Evolutionary conservation across 805 yeast genomes (phyloP), one percentile per base, ranked within the genome.

Genomic region (Saturnispora quitensis): DNA sequence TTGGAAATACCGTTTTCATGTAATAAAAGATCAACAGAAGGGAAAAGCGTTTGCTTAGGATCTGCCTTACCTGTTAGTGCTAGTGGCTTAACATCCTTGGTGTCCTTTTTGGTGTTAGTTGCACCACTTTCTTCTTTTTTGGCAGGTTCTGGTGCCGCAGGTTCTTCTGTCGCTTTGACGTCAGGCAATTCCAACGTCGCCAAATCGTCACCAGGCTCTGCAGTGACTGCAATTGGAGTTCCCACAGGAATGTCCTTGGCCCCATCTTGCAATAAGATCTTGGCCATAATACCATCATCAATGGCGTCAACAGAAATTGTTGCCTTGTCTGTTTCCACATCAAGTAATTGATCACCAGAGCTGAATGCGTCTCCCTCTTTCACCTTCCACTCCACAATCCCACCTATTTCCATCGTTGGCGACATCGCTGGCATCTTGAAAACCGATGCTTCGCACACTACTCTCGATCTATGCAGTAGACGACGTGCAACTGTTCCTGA

Each of bases 401-500:
- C 97, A 40, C 99, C 99, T 64, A 83, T 87, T 31, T 89, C 89
- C 99, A 91, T 91, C 6, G 99, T 91, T 43, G 99, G 99, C 5
- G 97, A 90, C 97, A 91, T 88, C 25, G 99, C 97, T 4, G 99
- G 99, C 98, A 91, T 91, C 50, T 75, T 82, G 71, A 88, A 89
- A 36, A 73, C 68, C 20, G 71, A 63, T 4, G 77, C 80, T 2
- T 70, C 75, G 40, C 50, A 43, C 47, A 57, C 56, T 5, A 52
- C 47, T 5, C 56, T 61, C 56, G 54, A 44, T 20, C 18, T 40
- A 20, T 34, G 15, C 31, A 28, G n/a, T 6, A 40, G 48, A 47
- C 43, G 49, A 38, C 43, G 42, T 42, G 43, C 12, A 18, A 38
- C 28, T 36, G 18, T 25, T 18, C 38, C 17, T 12, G 40, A 33